Percentiles rank a stretch among this genome's conserved stretches.
Evolutionary conservation across 495 filamentous ascomycete genomes (phyloP).

Genomic region (Neurospora tetraspora): DNA sequence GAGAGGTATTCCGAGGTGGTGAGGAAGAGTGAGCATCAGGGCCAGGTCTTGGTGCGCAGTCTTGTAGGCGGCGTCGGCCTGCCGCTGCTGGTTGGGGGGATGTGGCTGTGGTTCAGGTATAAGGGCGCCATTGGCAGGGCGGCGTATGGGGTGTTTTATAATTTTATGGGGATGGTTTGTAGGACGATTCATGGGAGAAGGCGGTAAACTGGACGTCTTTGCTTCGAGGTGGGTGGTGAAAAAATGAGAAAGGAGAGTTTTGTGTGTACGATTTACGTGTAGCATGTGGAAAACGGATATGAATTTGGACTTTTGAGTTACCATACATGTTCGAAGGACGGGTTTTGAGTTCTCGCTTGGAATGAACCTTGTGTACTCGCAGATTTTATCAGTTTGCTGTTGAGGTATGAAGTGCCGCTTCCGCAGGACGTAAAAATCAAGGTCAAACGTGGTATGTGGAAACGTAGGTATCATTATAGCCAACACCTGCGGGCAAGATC

Average conservation of each 20-base stretch:
- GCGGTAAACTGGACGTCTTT: background rate
- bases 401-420: too few species aligned
- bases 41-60: slow-evolving; percentile 41
- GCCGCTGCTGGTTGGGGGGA: slow-evolving; percentile 10
- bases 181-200: background rate
- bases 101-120: slow-evolving; percentile 4
- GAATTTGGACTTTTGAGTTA: background rate
- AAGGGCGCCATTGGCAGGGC: slow-evolving; percentile 8
- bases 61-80: slow-evolving; percentile 19
- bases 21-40: slow-evolving; percentile 56
- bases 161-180: background rate
- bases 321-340: background rate
- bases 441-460: too few species aligned
- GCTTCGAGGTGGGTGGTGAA: background rate
- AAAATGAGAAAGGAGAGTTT: background rate
- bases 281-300: background rate
- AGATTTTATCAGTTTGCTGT: too few species aligned
- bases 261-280: background rate
- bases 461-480: too few species aligned
- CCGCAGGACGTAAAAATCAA: too few species aligned
- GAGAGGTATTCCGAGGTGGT: slow-evolving; percentile 81
- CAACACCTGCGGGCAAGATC: too few species aligned
- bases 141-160: slow-evolving; percentile 1
- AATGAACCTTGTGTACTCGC: too few species aligned
- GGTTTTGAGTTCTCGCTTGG: background rate